Base-by-base conservation (phyloP, 2,329 filamentous ascomycete species). In the Fusarium globosum region DNA sequence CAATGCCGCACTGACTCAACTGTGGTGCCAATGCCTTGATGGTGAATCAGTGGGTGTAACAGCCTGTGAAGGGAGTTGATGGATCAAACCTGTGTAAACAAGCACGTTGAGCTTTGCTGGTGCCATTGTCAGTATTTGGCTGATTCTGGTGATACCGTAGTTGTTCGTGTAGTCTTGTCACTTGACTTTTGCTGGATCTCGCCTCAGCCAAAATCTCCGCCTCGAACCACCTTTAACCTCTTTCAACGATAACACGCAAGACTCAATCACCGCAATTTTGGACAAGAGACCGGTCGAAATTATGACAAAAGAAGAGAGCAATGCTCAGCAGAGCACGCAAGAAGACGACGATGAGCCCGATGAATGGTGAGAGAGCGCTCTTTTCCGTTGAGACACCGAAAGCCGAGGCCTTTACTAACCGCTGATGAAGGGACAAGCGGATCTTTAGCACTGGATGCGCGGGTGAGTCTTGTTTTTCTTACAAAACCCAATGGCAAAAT, bases 361-460 rank as follows among this genome's bases (percentile, higher is more conserved):
- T 87, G 96, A 97, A 68, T 98, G 96, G 96, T 98, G 86, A 83
- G 89, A 78, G 45, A 51, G 57, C 46, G 46, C 28, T 52, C 42
- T 64, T 61, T 55, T 45, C 63, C 36, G 53, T 57, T 51, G 46
- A 45, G 57, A 43, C n/a, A 45, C 49, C 41, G 58, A 65, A 74
- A 72, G 61, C 78, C 76, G 78, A 78, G 73, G 77, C 77, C 75
- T 66, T 63, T 68, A 42, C 52, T 64, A 61, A 41, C 71, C 62
- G 74, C 46, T 55, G 38, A 65, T 76, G 67, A 81, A 98, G 96
- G 96, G 95, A 98, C 86, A 96, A 97, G 88, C 89, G 96, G 80
- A 98, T 98, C 83, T 97, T 94, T 86, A 97, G 94, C 86, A 98
- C 96, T 6, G 96, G 96, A 66, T 98, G 96, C 80, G 90, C 95